Conservation (phyloP, 352 stramenopile species). For the Phytophthora colocasiae region DNA sequence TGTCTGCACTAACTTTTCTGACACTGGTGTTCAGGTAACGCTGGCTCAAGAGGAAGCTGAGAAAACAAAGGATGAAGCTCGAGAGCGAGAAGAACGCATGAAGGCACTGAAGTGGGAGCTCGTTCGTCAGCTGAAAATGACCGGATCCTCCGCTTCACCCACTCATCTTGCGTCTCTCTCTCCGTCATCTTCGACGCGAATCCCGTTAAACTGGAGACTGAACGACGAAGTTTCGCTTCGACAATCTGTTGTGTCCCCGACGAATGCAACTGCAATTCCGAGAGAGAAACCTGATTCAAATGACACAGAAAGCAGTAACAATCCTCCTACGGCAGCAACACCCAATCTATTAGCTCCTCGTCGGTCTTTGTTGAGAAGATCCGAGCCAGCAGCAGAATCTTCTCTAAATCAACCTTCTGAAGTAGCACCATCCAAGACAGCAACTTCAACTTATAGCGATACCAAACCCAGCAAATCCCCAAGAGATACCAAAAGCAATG, state of each 20-base stretch:
- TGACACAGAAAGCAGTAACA: background rate
- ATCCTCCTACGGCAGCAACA: background rate
- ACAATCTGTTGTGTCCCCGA: conserved; percentile 26
- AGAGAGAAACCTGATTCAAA: background rate
- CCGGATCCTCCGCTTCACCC: conserved; percentile 22
- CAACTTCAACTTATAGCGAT: background rate
- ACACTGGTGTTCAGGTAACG: conserved; percentile 32
- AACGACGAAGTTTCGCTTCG: conserved; percentile 54
- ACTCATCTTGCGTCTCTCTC: conserved; percentile 25
- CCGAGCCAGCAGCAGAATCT: background rate
- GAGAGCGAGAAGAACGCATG: conserved; percentile 65
- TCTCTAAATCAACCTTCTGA: conserved; percentile 1
- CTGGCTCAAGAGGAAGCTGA: conserved; percentile 67
- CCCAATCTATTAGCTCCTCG: conserved; percentile 11
- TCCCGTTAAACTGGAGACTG: conserved; percentile 63
- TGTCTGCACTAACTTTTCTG: too few relatives aligned
- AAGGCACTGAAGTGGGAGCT: conserved; percentile 82
- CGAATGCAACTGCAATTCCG: background rate
- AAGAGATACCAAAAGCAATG: conserved; percentile 16
- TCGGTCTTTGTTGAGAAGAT: conserved; percentile 7
- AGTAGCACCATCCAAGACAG: background rate
- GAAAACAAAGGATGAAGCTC: conserved; percentile 39
- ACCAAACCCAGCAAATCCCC: conserved; percentile 6
- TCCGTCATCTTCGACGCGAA: conserved; percentile 33
- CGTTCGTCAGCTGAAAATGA: conserved; percentile 55